phyloP scores from a whole-genome alignment of 2,329 filamentous ascomycete species.

The Aspergillus fumigatus region DNA sequence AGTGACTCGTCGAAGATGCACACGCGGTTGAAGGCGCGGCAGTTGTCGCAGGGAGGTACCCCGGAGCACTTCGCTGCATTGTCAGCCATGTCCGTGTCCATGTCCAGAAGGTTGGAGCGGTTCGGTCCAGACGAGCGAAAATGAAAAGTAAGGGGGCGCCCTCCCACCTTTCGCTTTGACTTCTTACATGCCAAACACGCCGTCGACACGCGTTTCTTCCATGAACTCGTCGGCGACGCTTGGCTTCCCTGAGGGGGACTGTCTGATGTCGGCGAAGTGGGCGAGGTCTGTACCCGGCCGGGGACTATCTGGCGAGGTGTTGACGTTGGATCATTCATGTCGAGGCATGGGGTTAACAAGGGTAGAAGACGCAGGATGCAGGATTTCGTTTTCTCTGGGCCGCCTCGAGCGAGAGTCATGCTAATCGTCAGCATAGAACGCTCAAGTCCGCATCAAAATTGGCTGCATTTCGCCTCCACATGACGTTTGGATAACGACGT shows the following conservation, averaged over 20 bases:
- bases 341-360: not conserved
- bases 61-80: slow-evolving; percentile 33
- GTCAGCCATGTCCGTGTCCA: not conserved
- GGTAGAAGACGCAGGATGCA: not conserved
- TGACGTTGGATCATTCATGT: slow-evolving; percentile 3
- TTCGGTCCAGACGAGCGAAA: no score
- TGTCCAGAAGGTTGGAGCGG: no score
- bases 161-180: slow-evolving; percentile 33
- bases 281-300: slow-evolving; percentile 4
- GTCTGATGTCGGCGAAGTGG: slow-evolving; percentile 10
- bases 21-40: slow-evolving; percentile 29
- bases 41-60: slow-evolving; percentile 35
- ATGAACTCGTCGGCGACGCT: slow-evolving; percentile 7
- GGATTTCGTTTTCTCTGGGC: not conserved
- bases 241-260: slow-evolving; percentile 8
- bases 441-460: not conserved
- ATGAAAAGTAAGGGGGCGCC: not conserved
- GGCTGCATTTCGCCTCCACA: slow-evolving; percentile 8
- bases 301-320: slow-evolving; percentile 19
- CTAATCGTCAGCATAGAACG: not conserved
- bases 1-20: slow-evolving; percentile 58
- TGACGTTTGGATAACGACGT: slow-evolving; percentile 14
- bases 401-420: no score
- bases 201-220: slow-evolving; percentile 38
- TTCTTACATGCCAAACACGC: slow-evolving; percentile 39